phyloP scores from a whole-genome alignment of 345 rosid genomes.

The sweet orange (Citrus sinensis) region DVS_A1.0 CM039164.1:15472001-15472500 shows the following conservation, averaged over 20 bases:
- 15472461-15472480: slow-evolving; percentile 79
- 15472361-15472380: slow-evolving; percentile 91
- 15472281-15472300: slow-evolving; percentile 94
- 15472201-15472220: slow-evolving; percentile 96
- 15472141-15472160: slow-evolving; percentile 90
- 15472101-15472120: slow-evolving; percentile 98
- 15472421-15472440: slow-evolving; percentile 82
- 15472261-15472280: slow-evolving; percentile 79
- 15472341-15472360: slow-evolving; percentile 95
- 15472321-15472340: slow-evolving; percentile 81
- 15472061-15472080: slow-evolving; percentile 91
- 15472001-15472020: slow-evolving; percentile 97
- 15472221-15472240: slow-evolving; percentile 97
- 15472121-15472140: slow-evolving; percentile 89
- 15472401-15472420: slow-evolving; percentile 63
- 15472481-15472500: slow-evolving; percentile 90
- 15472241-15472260: slow-evolving; percentile 93
- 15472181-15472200: slow-evolving; percentile 94
- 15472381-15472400: slow-evolving; percentile 92
- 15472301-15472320: slow-evolving; percentile 82
- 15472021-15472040: slow-evolving; percentile 92
- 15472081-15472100: slow-evolving; percentile 95
- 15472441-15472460: slow-evolving; percentile 87
- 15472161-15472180: slow-evolving; percentile 83
- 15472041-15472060: slow-evolving; percentile 96